phyloP scores from a whole-genome alignment of 225 moss, liverwort and hornwort species.

The Physcomitrium patens region DNA sequence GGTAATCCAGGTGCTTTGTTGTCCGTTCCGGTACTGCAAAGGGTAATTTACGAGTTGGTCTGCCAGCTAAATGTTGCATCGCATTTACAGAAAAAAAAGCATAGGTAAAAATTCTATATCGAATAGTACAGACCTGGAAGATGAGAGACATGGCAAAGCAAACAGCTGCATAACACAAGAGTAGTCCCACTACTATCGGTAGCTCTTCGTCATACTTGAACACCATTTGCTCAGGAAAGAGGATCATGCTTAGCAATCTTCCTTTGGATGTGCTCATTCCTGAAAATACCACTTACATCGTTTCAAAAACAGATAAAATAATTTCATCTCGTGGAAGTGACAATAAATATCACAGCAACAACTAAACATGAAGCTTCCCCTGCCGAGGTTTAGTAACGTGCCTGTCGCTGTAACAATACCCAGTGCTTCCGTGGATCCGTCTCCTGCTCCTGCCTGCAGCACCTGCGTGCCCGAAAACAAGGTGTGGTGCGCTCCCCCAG shows the following conservation, averaged over 20 bases:
- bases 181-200: slow-evolving; percentile 47
- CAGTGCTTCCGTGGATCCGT: slow-evolving; percentile 35
- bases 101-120: not conserved
- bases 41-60: not conserved
- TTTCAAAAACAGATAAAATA: not conserved
- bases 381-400: slow-evolving; percentile 1
- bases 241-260: slow-evolving; percentile 55
- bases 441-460: slow-evolving; percentile 52
- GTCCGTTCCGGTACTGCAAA: slow-evolving; percentile 46
- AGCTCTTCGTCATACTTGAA: slow-evolving; percentile 78
- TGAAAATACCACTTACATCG: slow-evolving; percentile 5
- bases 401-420: slow-evolving; percentile 65
- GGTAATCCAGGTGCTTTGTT: slow-evolving; percentile 57
- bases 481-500: slow-evolving; percentile 50
- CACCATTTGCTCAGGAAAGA: slow-evolving; percentile 64
- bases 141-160: slow-evolving; percentile 53
- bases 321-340: not conserved
- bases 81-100: not conserved
- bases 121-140: slow-evolving; percentile 54
- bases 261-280: slow-evolving; percentile 72
- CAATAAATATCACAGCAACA: too few relatives aligned
- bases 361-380: not conserved
- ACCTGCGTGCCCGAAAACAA: slow-evolving; percentile 66
- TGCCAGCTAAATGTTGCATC: slow-evolving; percentile 1
- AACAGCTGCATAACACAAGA: slow-evolving; percentile 47